Base-by-base conservation (phyloP, 306 rosid species). In the Castanospermum australe region DNA sequence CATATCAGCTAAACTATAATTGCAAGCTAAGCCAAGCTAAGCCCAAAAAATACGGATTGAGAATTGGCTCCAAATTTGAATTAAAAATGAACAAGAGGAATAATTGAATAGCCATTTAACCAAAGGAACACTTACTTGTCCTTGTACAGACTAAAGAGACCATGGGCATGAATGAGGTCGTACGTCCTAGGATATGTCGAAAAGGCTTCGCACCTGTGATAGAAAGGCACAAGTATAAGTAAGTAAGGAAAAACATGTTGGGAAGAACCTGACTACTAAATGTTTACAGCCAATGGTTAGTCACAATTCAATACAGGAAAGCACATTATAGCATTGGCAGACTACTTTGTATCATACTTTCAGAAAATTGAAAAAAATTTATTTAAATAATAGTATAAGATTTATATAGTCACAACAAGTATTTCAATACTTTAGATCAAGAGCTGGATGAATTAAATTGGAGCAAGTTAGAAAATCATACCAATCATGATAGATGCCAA, bases 401-500 rank as follows among this genome's bases (percentile, higher is more conserved):
- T 18, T 36, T 28, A 13, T 14, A 41, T 6, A 15, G 17, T 18
- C 7, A 55, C 22, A 45, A 61, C 24, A 41, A n/a, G 25, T 5
- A 17, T 47, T 13, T 57, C 14, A 61, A 51, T 28, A 41, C 33
- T 33, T 8, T 28, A 18, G 21, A 15, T 79, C 17, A 32, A 51
- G n/a, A 77, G 78, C 42, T 62, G 30, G 64, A 73, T 30, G 9
- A 33, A 35, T 50, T 5, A 52, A 59, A 48, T 10, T 20, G 15
- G 39, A 25, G 2, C 2, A 17, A 59, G 75, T 68, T 67, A 80
- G 81, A 63, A 68, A 62, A 36, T 52, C 33, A 82, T 88, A 93
- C 97, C 98, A 93, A 77, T 93, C 93, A 64, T 93, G 98, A 76
- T 91, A 91, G 79, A 93, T 91, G 61, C 97, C 98, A 60, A 91